These are phyloP conservation scores for Metschnikowia bowlesiae DNA, from an alignment of 805 yeast species.

Conservation along the genomic window DNA sequence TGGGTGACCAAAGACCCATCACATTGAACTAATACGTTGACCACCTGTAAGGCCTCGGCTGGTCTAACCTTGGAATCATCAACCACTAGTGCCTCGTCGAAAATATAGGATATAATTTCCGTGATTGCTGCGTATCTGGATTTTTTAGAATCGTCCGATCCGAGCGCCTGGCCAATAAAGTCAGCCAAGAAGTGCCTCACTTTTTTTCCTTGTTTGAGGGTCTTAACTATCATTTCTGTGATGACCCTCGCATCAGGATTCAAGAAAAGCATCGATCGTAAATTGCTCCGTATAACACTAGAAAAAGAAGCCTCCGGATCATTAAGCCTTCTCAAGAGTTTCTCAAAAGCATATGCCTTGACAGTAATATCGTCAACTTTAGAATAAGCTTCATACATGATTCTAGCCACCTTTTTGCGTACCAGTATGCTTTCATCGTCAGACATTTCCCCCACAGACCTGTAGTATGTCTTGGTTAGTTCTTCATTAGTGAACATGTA, in stretches of 20 bases:
- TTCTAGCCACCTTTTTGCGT: constrained; percentile 54
- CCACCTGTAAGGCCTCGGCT: constrained; percentile 34
- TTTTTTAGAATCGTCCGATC: neutral
- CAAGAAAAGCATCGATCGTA: constrained; percentile 27
- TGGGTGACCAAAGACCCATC: constrained; percentile 54
- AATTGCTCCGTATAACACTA: constrained; percentile 35
- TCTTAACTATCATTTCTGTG: neutral
- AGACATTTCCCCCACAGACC: constrained; percentile 44
- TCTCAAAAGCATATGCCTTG: constrained; percentile 45
- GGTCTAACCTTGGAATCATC: neutral
- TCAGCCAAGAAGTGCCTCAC: constrained; percentile 9
- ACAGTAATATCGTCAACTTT: constrained; percentile 24
- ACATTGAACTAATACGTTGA: constrained; percentile 54
- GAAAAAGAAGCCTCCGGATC: constrained; percentile 62
- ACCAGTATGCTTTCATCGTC: constrained; percentile 62
- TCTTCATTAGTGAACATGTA: constrained; percentile 43
- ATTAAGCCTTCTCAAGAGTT: constrained; percentile 50
- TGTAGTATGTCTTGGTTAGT: constrained; percentile 45
- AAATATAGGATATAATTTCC: neutral
- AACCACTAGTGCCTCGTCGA: constrained; percentile 5
- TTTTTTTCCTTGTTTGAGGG: constrained; percentile 21
- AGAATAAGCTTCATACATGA: constrained; percentile 47
- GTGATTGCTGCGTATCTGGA: neutral
- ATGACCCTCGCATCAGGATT: neutral
- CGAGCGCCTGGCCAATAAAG: constrained; percentile 2